Evolutionary conservation across 192 early-diverging fungal genomes (phyloP), one percentile per base, ranked within the genome.

Genomic region (Glomus cerebriforme): DNA sequence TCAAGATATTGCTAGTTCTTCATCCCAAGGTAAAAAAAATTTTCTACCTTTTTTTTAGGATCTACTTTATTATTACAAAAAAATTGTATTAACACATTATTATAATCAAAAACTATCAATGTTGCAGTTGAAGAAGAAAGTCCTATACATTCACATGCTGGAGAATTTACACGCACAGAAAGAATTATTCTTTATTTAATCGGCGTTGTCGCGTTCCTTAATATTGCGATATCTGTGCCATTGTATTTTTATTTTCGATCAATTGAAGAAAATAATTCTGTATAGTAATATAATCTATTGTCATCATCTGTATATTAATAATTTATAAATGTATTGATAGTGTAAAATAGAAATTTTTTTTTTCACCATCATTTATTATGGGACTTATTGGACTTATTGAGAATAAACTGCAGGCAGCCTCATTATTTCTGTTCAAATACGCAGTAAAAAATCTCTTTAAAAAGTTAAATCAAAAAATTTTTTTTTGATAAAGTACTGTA

Each of bases 91-190:
- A 39, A 26, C 7, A 37, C 3, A 27, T 32, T 32, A 68, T 24
- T 27, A 12, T 68, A 5, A 24, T 43, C 22, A 67, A 43, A 43
- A 27, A 10, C 9, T 27, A 37, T 35, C 6, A 22, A 60, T 12
- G 13, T 78, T 17, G 71, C n/a, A 13, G 65, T 78, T 26, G 70
- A 80, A 39, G 66, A 72, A 71, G 68, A 70, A 19, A n/a, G n/a
- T 32, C 47, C 4, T 59, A 35, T 15, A 71, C 70, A 12, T 37
- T 64, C 22, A 54, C 39, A 1, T 34, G 77, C 79, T 24, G 80
- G 82, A 54, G 77, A 72, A 2, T 83, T 85, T 35, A 85, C 84
- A 22, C 64, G 79, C n/a, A 81, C 72, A 7, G 84, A 85, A 43
- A 81, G 77, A 75, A 76, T 80, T 17, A 80, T 76, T 49, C 81